A percentile compares a stretch with the other conserved stretches of the same genome.
These are phyloP conservation scores for Cicer arietinum DNA, from an alignment of 306 rosid genomes.

Conservation along the genomic window DNA sequence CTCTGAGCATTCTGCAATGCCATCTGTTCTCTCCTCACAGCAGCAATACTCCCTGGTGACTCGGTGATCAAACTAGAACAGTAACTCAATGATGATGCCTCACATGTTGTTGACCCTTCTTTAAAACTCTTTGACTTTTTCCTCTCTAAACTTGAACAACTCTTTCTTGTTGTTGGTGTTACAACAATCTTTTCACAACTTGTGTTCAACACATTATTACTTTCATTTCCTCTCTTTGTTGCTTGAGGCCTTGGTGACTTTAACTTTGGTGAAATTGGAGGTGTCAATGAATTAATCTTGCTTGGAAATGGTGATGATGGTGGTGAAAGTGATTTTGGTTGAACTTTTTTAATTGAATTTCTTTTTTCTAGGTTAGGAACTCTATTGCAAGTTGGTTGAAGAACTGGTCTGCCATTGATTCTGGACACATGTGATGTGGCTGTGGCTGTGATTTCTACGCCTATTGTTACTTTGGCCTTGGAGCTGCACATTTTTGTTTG, in stretches of 20 bases:
- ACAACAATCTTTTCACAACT: conserved; percentile 69
- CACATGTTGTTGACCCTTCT: conserved; percentile 31
- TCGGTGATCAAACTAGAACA: conserved; percentile 81
- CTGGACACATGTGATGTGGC: conserved; percentile 51
- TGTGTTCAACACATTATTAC: conserved; percentile 58
- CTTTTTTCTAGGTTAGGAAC: conserved; percentile 68
- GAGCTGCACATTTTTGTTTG: conserved; percentile 71
- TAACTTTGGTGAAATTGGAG: conserved; percentile 68
- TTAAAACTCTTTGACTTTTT: conserved; percentile 89
- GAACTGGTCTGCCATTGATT: conserved; percentile 76
- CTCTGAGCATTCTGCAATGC: conserved; percentile 88
- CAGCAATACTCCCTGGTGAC: conserved; percentile 93
- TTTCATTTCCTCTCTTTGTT: conserved; percentile 66
- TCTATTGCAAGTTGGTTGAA: conserved; percentile 85
- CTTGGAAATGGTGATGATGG: conserved; percentile 43
- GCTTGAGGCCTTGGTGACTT: conserved; percentile 78
- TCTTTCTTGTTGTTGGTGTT: conserved; percentile 55
- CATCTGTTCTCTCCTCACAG: conserved; percentile 85
- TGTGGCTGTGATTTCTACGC: conserved; percentile 48
- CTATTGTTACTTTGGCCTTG: conserved; percentile 64
- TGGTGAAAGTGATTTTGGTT: conserved; percentile 53
- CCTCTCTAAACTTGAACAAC: conserved; percentile 66
- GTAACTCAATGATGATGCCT: conserved; percentile 71
- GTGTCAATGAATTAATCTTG: conserved; percentile 50
- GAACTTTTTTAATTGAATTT: conserved; percentile 62